Percentiles rank a stretch among this genome's conserved stretches.
These are phyloP conservation scores for Colletotrichum sidae DNA, from an alignment of 2,329 filamentous ascomycete species.

Conservation along the genomic window DNA sequence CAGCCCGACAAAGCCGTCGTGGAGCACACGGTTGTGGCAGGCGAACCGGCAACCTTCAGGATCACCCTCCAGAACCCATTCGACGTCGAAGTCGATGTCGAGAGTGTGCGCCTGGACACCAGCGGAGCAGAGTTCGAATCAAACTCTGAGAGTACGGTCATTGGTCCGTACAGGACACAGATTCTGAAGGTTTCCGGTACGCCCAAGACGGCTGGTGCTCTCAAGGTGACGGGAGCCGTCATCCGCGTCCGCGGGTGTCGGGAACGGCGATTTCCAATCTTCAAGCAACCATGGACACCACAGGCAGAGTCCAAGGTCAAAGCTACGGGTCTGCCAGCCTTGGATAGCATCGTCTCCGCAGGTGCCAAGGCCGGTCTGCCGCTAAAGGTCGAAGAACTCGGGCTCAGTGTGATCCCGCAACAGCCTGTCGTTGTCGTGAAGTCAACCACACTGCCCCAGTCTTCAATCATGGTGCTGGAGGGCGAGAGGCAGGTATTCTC, in stretches of 20 bases:
- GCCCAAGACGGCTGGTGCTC: slow-evolving; percentile 73
- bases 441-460: slow-evolving; percentile 82
- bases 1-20: slow-evolving; percentile 67
- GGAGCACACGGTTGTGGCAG: slow-evolving; percentile 80
- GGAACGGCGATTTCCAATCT: slow-evolving; percentile 86
- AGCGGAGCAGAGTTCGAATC: slow-evolving; percentile 80
- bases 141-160: slow-evolving; percentile 70
- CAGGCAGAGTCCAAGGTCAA: slow-evolving; percentile 80
- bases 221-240: slow-evolving; percentile 82
- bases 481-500: slow-evolving; percentile 84
- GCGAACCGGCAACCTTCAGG: slow-evolving; percentile 81
- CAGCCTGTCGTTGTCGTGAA: slow-evolving; percentile 84
- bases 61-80: slow-evolving; percentile 94
- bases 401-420: slow-evolving; percentile 79
- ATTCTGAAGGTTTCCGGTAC: slow-evolving; percentile 78
- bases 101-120: slow-evolving; percentile 80
- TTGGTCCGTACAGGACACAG: slow-evolving; percentile 88
- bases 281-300: slow-evolving; percentile 80
- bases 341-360: slow-evolving; percentile 58
- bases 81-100: slow-evolving; percentile 91
- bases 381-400: slow-evolving; percentile 64
- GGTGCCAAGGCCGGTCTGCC: slow-evolving; percentile 52
- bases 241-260: slow-evolving; percentile 86
- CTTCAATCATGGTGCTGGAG: slow-evolving; percentile 91
- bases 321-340: slow-evolving; percentile 72